Percentiles rank a stretch among this genome's conserved stretches.
phyloP scores from a whole-genome alignment of 257 asterid genomes.

The Solanum microdontum region DNA sequence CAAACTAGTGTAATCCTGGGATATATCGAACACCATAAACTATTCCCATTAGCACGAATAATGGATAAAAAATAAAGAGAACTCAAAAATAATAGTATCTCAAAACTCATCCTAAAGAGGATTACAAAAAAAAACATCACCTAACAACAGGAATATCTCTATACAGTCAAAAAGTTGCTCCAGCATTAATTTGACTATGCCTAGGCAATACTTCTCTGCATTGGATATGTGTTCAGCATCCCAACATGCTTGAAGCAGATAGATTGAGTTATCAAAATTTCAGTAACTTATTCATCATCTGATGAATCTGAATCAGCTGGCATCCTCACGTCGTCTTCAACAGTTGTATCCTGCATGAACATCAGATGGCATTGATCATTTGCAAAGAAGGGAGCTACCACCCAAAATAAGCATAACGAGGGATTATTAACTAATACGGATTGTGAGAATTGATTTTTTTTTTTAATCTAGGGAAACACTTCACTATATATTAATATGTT shows the following conservation, averaged over 20 bases:
- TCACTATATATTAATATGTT: too few relatives aligned
- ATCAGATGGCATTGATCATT: background rate
- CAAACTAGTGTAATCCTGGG: background rate
- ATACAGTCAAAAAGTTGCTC: background rate
- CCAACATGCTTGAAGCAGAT: background rate
- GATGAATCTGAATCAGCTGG: conserved; percentile 38
- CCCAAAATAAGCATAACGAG: background rate
- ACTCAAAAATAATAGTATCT: background rate
- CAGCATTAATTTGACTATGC: background rate
- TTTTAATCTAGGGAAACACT: background rate
- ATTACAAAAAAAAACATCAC: background rate
- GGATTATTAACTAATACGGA: background rate
- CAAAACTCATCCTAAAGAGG: background rate
- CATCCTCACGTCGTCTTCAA: conserved; percentile 35
- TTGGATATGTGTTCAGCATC: background rate
- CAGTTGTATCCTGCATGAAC: conserved; percentile 34
- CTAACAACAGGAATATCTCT: background rate
- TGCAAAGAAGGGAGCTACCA: background rate
- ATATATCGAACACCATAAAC: background rate
- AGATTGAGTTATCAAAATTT: background rate
- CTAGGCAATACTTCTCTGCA: background rate
- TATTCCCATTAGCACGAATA: background rate
- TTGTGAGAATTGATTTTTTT: background rate
- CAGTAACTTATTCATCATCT: conserved; percentile 33
- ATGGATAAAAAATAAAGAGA: background rate